Evolutionary conservation across 495 filamentous ascomycete species (phyloP).

Genomic region (Aspergillus coremiiformis): DNA sequence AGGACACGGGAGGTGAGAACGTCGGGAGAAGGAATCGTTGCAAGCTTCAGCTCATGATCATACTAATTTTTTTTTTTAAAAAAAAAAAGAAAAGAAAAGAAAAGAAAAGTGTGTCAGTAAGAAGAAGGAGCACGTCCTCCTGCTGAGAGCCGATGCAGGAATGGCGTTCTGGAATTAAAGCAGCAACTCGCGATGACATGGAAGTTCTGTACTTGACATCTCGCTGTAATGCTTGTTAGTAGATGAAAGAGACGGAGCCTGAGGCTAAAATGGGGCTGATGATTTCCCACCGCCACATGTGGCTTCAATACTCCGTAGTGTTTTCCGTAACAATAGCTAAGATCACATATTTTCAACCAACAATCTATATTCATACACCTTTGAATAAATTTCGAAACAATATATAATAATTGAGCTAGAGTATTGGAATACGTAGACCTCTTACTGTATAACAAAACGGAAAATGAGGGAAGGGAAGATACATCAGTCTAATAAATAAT

Average conservation of each 20-base stretch:
- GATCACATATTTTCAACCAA: too few relatives aligned
- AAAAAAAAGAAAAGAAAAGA: too few relatives aligned
- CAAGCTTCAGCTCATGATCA: constrained; percentile 35
- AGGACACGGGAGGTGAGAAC: constrained; percentile 12
- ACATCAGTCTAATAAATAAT: constrained; percentile 2
- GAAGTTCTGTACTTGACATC: too few relatives aligned
- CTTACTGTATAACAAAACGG: too few relatives aligned
- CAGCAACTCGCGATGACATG: not conserved
- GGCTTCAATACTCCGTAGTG: constrained; percentile 1
- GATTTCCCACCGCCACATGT: constrained; percentile 16
- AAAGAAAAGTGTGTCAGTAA: not conserved
- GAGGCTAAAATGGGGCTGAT: constrained; percentile 13
- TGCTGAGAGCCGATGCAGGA: not conserved
- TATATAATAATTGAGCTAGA: too few relatives aligned
- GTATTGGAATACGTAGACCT: too few relatives aligned
- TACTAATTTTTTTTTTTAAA: too few relatives aligned
- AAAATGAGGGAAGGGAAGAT: not conserved
- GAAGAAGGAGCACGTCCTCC: not conserved
- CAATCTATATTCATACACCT: too few relatives aligned
- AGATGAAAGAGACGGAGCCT: constrained; percentile 8
- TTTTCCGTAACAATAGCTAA: too few relatives aligned
- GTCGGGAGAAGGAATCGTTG: constrained; percentile 5
- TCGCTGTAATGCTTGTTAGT: too few relatives aligned
- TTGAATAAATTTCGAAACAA: too few relatives aligned
- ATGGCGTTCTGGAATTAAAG: constrained; percentile 1